Evolutionary conservation across 768 basidiomycete species (phyloP).

Genomic region (Leccinum ochraceum): DNA sequence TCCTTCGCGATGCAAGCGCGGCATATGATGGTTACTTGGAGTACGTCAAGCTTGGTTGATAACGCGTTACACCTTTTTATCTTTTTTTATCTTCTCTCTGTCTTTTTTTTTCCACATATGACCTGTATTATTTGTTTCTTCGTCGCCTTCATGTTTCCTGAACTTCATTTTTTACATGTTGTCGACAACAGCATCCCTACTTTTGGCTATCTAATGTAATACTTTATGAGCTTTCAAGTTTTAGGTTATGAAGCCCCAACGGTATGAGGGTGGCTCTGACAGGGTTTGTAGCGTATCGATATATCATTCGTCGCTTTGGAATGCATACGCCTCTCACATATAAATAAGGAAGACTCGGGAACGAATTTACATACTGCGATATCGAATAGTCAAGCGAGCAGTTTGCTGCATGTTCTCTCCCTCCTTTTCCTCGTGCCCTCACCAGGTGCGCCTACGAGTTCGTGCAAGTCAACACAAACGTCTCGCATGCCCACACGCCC

Average conservation of each 20-base stretch:
- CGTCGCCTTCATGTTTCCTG: not conserved
- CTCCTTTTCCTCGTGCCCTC: not conserved
- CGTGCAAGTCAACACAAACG: slow-evolving; percentile 22
- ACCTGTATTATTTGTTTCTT: not conserved
- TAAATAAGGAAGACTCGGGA: not conserved
- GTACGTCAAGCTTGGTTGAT: not conserved
- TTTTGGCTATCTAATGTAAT: not conserved
- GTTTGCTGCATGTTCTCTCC: not conserved
- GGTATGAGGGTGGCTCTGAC: too few species aligned
- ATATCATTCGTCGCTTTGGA: not conserved
- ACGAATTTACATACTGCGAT: not conserved
- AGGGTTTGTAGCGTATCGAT: not conserved
- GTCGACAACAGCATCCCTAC: not conserved
- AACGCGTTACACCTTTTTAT: not conserved
- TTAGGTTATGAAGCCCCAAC: not conserved
- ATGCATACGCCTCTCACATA: not conserved
- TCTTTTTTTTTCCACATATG: not conserved
- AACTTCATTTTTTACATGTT: not conserved
- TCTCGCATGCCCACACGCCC: slow-evolving; percentile 19
- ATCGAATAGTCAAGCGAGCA: not conserved
- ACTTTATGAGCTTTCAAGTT: not conserved
- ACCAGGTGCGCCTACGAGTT: not conserved
- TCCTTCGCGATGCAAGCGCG: slow-evolving; percentile 20
- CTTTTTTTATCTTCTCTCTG: not conserved
- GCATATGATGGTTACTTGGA: slow-evolving; percentile 14